Conservation (phyloP, 1,284 basidiomycete genomes). For the Pisolithus thermaeus region DNA sequence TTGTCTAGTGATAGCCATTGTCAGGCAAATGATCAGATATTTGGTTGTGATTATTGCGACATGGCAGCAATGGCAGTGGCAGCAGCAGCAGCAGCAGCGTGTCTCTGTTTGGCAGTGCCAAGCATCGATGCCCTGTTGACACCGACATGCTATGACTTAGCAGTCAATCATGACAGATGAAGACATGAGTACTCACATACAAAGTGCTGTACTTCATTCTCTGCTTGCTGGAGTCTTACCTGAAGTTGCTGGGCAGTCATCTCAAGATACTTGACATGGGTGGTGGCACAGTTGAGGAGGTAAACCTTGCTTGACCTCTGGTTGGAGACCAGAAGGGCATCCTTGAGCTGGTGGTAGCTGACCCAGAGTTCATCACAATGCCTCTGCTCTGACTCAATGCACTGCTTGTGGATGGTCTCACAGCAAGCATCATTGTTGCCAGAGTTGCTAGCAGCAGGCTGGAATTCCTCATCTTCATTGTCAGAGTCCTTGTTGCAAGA, state of each 20-base stretch:
- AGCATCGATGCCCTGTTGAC: too few species aligned
- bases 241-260: constrained; percentile 55
- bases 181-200: neutral
- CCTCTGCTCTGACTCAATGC: constrained; percentile 83
- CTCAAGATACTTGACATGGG: constrained; percentile 76
- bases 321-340: constrained; percentile 75
- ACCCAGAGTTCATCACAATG: constrained; percentile 82
- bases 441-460: constrained; percentile 39
- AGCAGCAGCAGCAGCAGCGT: too few species aligned
- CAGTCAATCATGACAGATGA: neutral
- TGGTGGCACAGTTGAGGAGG: constrained; percentile 77
- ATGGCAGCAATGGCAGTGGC: too few species aligned
- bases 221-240: constrained; percentile 33
- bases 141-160: too few species aligned
- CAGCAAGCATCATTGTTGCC: constrained; percentile 55
- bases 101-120: too few species aligned
- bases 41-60: too few species aligned
- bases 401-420: constrained; percentile 79
- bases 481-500: constrained; percentile 22
- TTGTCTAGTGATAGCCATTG: neutral
- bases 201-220: constrained; percentile 70
- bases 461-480: constrained; percentile 64
- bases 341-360: constrained; percentile 80
- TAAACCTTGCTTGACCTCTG: constrained; percentile 37
- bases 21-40: too few species aligned